Conservation (phyloP, 257 asterid species). For the Voacanga thouarsii region DNA sequence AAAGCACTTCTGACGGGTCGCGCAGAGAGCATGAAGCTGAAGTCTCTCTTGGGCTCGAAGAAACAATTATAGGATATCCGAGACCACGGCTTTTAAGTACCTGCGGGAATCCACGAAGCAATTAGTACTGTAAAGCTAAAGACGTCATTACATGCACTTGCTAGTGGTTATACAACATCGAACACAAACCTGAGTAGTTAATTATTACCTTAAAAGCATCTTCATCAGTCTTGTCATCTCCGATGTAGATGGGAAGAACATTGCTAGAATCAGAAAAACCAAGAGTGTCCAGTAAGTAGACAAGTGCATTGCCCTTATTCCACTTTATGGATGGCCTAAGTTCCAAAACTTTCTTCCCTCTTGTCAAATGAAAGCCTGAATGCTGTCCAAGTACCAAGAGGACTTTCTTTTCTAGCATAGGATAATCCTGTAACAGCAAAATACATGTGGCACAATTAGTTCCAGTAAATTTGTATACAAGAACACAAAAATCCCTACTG, state of each 20-base stretch:
- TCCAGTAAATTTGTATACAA: background rate
- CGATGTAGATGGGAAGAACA: conserved; percentile 64
- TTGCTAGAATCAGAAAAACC: conserved; percentile 43
- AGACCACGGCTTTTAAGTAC: conserved; percentile 40
- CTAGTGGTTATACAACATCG: background rate
- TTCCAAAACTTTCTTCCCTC: conserved; percentile 79
- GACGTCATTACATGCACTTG: background rate
- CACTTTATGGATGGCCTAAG: conserved; percentile 77
- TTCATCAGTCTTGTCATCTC: conserved; percentile 85
- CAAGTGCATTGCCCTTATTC: conserved; percentile 78
- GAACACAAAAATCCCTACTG: background rate
- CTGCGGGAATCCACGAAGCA: conserved; percentile 22
- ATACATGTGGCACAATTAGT: background rate
- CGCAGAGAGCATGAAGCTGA: conserved; percentile 55
- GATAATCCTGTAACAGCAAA: conserved; percentile 46
- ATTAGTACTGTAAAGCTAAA: background rate
- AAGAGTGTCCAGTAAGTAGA: conserved; percentile 54
- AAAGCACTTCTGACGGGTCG: conserved; percentile 57
- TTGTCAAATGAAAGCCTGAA: conserved; percentile 49
- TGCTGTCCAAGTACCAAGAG: conserved; percentile 31
- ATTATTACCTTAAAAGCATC: conserved; percentile 72
- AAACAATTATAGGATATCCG: conserved; percentile 65
- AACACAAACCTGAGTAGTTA: background rate
- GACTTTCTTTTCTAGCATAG: conserved; percentile 44
- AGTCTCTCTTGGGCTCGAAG: conserved; percentile 60